Evolutionary conservation across 1,139 yeast genomes (phyloP).

Genomic region (Candida sp.): DNA sequence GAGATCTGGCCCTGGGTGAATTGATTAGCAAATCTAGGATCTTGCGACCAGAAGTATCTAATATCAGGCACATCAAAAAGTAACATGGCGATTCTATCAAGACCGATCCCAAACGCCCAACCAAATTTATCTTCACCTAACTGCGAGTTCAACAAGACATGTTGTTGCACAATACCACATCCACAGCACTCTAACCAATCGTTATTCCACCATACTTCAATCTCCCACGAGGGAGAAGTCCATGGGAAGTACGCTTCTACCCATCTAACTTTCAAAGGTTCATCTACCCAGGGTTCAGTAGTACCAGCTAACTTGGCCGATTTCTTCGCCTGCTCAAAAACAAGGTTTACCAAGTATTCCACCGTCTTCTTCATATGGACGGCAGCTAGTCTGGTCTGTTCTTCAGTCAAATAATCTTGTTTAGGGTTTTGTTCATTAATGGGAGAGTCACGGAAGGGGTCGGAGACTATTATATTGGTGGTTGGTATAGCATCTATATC

Average conservation of each 20-base stretch:
- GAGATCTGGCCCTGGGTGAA: constrained; percentile 63
- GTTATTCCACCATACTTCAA: constrained; percentile 99
- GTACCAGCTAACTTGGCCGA: constrained; percentile 69
- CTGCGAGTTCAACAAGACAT: constrained; percentile 73
- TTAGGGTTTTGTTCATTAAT: constrained; percentile 69
- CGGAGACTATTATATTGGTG: constrained; percentile 73
- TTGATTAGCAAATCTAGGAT: constrained; percentile 73
- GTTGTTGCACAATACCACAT: constrained; percentile 85
- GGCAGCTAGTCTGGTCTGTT: constrained; percentile 66
- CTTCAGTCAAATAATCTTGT: constrained; percentile 69
- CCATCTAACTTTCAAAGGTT: constrained; percentile 90
- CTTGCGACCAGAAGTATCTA: constrained; percentile 87
- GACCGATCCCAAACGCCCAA: constrained; percentile 98
- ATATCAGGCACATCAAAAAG: constrained; percentile 95
- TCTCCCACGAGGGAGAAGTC: constrained; percentile 99
- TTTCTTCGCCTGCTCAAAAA: constrained; percentile 70
- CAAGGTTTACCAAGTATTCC: constrained; percentile 78
- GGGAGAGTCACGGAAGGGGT: constrained; percentile 47
- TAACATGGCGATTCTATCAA: constrained; percentile 95
- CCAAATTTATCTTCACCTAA: constrained; percentile 62
- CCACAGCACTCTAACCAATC: constrained; percentile 99
- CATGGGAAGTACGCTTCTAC: constrained; percentile 96
- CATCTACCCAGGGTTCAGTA: constrained; percentile 57
- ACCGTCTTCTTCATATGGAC: constrained; percentile 82
- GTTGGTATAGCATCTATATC: constrained; percentile 70